Percentiles rank a stretch among this genome's conserved stretches.
Evolutionary conservation across 257 asterid genomes (phyloP).

Genomic region (Linderniella brevidens): DNA sequence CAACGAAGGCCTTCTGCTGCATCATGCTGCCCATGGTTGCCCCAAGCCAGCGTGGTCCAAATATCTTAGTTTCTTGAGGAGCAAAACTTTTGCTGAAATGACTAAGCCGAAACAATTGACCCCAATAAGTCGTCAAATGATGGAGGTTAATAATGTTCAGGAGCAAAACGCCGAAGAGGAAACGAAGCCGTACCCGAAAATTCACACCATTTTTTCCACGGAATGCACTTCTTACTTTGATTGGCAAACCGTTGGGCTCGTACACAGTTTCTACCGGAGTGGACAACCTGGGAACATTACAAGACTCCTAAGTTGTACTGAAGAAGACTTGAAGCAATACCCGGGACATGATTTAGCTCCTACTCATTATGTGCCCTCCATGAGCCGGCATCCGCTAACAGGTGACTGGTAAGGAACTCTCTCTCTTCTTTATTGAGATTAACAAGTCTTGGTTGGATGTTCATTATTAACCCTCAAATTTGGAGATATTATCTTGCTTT

Average conservation of each 20-base stretch:
- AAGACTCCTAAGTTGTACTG: slow-evolving; percentile 82
- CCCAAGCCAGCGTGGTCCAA: slow-evolving; percentile 82
- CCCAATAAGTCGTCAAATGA: slow-evolving; percentile 44
- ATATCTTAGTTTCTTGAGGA: slow-evolving; percentile 73
- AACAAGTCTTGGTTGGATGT: too few relatives aligned
- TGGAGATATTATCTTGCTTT: too few relatives aligned
- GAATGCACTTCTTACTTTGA: slow-evolving; percentile 87
- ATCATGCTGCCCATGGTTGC: slow-evolving; percentile 63
- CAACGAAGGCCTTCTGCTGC: slow-evolving; percentile 72
- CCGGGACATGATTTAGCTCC: slow-evolving; percentile 87
- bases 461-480: too few relatives aligned
- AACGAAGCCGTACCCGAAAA: slow-evolving; percentile 47
- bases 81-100: slow-evolving; percentile 62
- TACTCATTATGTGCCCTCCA: slow-evolving; percentile 91
- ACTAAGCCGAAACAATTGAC: slow-evolving; percentile 50
- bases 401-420: slow-evolving; percentile 68
- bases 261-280: slow-evolving; percentile 76
- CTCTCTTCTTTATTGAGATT: background rate
- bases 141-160: slow-evolving; percentile 28
- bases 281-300: slow-evolving; percentile 95
- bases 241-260: slow-evolving; percentile 96
- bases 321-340: slow-evolving; percentile 72
- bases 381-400: slow-evolving; percentile 92
- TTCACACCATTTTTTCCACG: slow-evolving; percentile 85
- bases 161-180: slow-evolving; percentile 37